phyloP scores from a whole-genome alignment of 129 eudicot species.

The Heracleum sosnowskyi region DNA sequence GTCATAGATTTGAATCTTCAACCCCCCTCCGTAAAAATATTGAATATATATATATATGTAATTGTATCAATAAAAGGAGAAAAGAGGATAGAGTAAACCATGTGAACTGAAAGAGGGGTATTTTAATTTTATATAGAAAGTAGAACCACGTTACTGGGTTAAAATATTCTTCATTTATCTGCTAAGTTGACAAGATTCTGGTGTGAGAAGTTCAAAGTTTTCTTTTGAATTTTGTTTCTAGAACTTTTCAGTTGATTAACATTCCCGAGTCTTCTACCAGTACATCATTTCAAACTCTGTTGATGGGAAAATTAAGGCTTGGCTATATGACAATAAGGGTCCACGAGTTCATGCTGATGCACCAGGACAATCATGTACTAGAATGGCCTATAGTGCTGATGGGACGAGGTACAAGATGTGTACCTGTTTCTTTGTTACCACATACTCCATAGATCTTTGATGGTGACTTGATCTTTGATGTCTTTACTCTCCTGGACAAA shows the following conservation, averaged over 20 bases:
- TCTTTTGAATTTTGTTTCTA: not conserved
- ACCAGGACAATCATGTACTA: slow-evolving; percentile 39
- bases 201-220: not conserved
- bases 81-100: no score
- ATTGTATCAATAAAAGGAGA: no score
- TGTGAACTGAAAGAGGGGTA: no score
- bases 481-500: not conserved
- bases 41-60: no score
- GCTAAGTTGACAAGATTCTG: no score
- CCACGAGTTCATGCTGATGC: slow-evolving; percentile 39
- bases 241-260: not conserved
- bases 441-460: not conserved
- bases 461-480: not conserved
- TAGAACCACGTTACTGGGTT: no score
- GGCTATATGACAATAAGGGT: slow-evolving; percentile 39
- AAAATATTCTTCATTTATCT: no score
- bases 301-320: slow-evolving; percentile 53
- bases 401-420: slow-evolving; percentile 30
- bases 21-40: no score
- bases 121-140: no score
- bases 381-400: slow-evolving; percentile 43
- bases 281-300: slow-evolving; percentile 38
- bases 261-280: slow-evolving; percentile 13
- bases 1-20: no score
- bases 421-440: not conserved